Base-by-base conservation (phyloP, 139 green algal genomes). In the Closterium sp. region DNA sequence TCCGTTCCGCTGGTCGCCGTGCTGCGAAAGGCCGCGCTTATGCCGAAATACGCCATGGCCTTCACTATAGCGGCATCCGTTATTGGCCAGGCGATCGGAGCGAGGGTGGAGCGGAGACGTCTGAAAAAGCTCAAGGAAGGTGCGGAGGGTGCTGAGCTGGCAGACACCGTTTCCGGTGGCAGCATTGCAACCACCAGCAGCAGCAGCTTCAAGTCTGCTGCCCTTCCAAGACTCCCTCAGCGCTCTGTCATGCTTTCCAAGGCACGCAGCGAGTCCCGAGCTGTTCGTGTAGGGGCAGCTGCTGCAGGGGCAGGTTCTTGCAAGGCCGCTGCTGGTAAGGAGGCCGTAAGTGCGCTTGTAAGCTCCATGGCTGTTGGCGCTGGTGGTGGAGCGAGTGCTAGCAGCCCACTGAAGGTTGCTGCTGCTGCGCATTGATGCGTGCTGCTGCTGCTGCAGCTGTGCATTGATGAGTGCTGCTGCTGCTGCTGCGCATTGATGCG, bases 1-100 rank as follows among this genome's bases (percentile, higher is more conserved):
- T 97, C 96, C 10, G 97, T 99, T 38, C 97, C 97, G 17, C 97
- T 99, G 91, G 95, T 99, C 3, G 97, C 96, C 0, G 96, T 97
- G 96, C 94, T 98, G 87, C 93, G 97, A 27, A 98, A 99, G 96
- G 97, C 97, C 6, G 95, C 97, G 31, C 85, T 98, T n/a, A 97
- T 98, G 97, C 97, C 97, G 2, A 94, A 93, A 29, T 97, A 95
- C 87, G 97, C 97, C 17, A 96, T 98, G 22, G 86, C 95, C 22
- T 94, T 98, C 50, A 98, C 97, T 2, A 91, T 98, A 11, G 90
- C 91, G 11, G 95, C 96, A 10, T 94, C 96, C 19, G 93, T 98
- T 0, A 86, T 95, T 0, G 97, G 97, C 2, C 97, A 98, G 93
- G 34, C 70, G 10, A 92, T 95, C 45, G 93, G 93, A 0, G 34